Conservation (phyloP, 176 grass and related monocot species). For the Microstegium vimineum region DNA sequence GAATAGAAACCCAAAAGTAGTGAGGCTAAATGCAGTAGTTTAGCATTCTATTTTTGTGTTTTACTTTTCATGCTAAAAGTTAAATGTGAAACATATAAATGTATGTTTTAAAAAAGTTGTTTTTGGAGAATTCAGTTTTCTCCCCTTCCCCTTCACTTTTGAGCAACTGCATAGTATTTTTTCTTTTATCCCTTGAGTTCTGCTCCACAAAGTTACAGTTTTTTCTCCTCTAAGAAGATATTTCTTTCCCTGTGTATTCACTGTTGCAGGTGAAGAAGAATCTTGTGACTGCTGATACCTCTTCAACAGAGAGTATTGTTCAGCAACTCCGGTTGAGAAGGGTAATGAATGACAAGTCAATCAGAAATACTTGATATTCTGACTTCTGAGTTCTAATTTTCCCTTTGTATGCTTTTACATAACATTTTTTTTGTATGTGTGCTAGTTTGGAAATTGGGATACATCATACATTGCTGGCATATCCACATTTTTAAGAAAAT, state of each 20-base stretch:
- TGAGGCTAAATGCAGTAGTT: background rate
- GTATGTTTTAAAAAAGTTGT: background rate
- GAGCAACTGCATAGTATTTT: background rate
- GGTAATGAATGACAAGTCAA: constrained; percentile 35
- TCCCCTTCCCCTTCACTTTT: background rate
- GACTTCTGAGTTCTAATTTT: constrained; percentile 10
- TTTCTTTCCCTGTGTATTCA: background rate
- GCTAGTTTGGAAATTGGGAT: background rate
- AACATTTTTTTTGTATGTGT: background rate
- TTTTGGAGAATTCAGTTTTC: background rate
- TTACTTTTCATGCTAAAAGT: background rate
- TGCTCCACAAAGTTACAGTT: background rate
- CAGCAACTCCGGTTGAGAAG: constrained; percentile 50
- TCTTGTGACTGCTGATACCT: constrained; percentile 8
- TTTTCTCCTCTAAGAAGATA: background rate
- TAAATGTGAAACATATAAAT: background rate
- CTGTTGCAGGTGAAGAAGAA: constrained; percentile 63
- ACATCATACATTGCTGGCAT: background rate
- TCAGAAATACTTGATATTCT: background rate
- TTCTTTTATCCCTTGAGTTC: background rate
- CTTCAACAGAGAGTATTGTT: constrained; percentile 15
- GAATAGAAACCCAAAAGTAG: background rate
- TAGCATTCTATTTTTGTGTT: background rate
- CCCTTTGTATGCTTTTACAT: background rate
- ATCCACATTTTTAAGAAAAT: background rate